Evolutionary conservation across 768 basidiomycete species (phyloP).

Genomic region (Suillus weaverae): DNA sequence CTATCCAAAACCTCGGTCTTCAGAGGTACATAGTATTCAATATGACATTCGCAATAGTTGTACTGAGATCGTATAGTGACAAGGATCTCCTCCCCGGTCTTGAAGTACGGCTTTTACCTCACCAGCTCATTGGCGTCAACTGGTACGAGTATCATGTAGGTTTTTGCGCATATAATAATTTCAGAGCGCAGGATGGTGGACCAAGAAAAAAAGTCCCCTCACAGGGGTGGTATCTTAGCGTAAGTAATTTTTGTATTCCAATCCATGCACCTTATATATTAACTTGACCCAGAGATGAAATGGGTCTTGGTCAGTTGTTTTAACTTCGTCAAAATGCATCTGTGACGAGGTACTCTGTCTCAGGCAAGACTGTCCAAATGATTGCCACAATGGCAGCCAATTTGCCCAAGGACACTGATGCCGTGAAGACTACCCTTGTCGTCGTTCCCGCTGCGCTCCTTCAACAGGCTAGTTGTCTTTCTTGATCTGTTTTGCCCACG

Average conservation of each 20-base stretch:
- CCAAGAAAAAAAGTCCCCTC: slow-evolving; percentile 47
- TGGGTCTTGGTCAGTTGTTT: slow-evolving; percentile 52
- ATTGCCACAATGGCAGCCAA: slow-evolving; percentile 78
- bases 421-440: slow-evolving; percentile 60
- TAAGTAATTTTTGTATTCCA: slow-evolving; percentile 24
- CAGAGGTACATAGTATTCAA: slow-evolving; percentile 38
- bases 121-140: slow-evolving; percentile 75
- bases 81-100: slow-evolving; percentile 66
- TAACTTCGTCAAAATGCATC: neutral
- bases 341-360: neutral
- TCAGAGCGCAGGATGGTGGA: slow-evolving; percentile 58
- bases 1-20: slow-evolving; percentile 53
- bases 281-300: slow-evolving; percentile 52
- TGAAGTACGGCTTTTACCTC: slow-evolving; percentile 67
- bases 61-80: slow-evolving; percentile 34
- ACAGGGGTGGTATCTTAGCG: slow-evolving; percentile 68
- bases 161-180: neutral
- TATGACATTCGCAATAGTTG: neutral
- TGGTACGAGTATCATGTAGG: slow-evolving; percentile 43
- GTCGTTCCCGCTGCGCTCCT: slow-evolving; percentile 78
- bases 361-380: slow-evolving; percentile 76
- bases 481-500: neutral
- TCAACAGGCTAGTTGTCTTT: slow-evolving; percentile 48
- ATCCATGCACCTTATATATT: slow-evolving; percentile 9
- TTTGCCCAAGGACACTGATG: slow-evolving; percentile 47